phyloP scores from a whole-genome alignment of 768 basidiomycete genomes.

The Tylopilus subfusipes region DNA sequence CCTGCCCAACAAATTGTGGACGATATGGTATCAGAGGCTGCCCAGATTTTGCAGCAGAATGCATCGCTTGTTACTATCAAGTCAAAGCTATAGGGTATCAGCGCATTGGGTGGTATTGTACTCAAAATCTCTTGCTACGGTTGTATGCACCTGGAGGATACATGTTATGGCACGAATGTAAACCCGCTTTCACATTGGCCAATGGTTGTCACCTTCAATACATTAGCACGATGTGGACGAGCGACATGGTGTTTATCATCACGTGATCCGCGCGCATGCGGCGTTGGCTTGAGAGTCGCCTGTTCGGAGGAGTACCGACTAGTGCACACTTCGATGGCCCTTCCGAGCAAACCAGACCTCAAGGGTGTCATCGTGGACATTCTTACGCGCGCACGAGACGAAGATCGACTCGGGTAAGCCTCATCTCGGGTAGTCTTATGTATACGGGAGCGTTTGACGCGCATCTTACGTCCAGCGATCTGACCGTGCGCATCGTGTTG shows the following conservation, averaged over 20 bases:
- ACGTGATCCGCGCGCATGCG: conserved; percentile 10
- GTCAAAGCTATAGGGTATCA: conserved; percentile 47
- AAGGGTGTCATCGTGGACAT: conserved; percentile 19
- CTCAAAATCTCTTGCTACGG: background rate
- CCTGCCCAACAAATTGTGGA: conserved; percentile 85
- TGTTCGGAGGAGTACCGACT: too few species aligned
- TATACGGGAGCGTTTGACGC: background rate
- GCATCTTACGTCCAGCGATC: conserved; percentile 15
- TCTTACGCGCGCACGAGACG: conserved; percentile 20
- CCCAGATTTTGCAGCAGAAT: conserved; percentile 41
- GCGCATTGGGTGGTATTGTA: background rate
- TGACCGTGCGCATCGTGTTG: conserved; percentile 51
- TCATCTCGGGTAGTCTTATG: background rate
- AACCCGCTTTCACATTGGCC: too few species aligned
- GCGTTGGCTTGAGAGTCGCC: too few species aligned
- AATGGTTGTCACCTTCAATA: too few species aligned
- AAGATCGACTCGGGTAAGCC: conserved; percentile 20
- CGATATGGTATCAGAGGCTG: conserved; percentile 66
- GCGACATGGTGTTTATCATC: background rate
- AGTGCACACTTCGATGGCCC: conserved; percentile 1
- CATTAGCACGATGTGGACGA: too few species aligned
- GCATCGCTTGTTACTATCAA: conserved; percentile 38
- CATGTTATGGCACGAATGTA: too few species aligned
- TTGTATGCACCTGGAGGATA: background rate
- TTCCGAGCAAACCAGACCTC: conserved; percentile 17